Evolutionary conservation across 2,329 filamentous ascomycete species (phyloP).

Genomic region (Alternaria longipes): DNA sequence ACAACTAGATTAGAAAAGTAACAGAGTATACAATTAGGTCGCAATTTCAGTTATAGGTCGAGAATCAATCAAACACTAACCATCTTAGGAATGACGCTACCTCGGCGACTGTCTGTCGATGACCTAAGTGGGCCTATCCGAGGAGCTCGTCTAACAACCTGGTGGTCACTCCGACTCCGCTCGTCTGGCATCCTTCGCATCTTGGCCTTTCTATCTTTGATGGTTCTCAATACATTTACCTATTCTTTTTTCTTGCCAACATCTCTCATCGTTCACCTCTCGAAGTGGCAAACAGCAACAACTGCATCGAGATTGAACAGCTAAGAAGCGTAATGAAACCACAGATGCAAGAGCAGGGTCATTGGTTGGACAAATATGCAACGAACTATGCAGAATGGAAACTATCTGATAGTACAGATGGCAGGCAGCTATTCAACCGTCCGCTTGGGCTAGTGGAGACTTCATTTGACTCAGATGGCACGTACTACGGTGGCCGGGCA

Average conservation of each 20-base stretch:
- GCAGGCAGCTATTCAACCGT: slow-evolving; percentile 40
- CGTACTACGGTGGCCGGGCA: slow-evolving; percentile 56
- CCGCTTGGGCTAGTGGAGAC: slow-evolving; percentile 57
- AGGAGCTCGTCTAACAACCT: neutral
- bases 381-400: slow-evolving; percentile 52
- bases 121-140: slow-evolving; percentile 1
- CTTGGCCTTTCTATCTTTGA: neutral
- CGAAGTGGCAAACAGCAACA: neutral
- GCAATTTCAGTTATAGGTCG: neutral
- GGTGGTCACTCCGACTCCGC: neutral
- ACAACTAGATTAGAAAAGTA: neutral
- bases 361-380: slow-evolving; percentile 56
- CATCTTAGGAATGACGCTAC: slow-evolving; percentile 9
- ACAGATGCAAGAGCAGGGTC: slow-evolving; percentile 7
- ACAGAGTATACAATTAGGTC: neutral
- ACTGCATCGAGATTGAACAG: neutral
- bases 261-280: neutral
- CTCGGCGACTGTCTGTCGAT: slow-evolving; percentile 1
- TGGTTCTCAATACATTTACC: neutral
- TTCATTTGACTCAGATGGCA: slow-evolving; percentile 57
- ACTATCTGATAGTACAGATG: slow-evolving; percentile 13
- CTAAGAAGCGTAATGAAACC: neutral
- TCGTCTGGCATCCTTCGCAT: neutral
- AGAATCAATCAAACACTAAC: neutral
- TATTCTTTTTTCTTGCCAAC: neutral